Evolutionary conservation across 164 flowering plant genomes (phyloP), one percentile per base, ranked within the genome.

Genomic region (Chimonanthus salicifolius): DNA sequence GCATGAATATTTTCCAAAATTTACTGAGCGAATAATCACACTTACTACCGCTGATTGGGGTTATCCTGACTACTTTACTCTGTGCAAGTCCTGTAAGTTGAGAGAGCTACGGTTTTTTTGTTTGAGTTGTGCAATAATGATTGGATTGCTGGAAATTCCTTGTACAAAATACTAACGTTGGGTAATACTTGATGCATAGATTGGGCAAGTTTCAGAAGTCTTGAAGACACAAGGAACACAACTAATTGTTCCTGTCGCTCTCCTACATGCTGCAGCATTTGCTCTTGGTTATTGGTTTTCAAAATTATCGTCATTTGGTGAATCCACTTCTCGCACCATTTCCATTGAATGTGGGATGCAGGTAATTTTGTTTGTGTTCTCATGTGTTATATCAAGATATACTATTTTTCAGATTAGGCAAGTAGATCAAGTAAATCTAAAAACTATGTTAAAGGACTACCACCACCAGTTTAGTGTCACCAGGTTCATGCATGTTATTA

Each of bases 341-440:
- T 93, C 98, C 48, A 95, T 95, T 18, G 99, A 93, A 84, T 95
- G 97, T 83, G 99, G 99, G 74, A 95, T 95, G 98, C 99, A 93
- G 97, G 99, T 93, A 85, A 62, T 4, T 44, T 44, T 18, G n/a
- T 54, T 13, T n/a, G 5, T 54, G 16, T 54, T 13, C 60, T 54
- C 11, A 13, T 54, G 16, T 54, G 16, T n/a, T 54, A 54, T 54
- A 11, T 54, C 16, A 54, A 54, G 16, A 54, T 54, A 13, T 54
- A 54, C 16, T n/a, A 10, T n/a, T n/a, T 54, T 54, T 54, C 16
- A 54, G n/a, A 54, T 54, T 13, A 54, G 60, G 60, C 15, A 54
- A 3, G 16, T 54, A 54, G 60, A 54, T 54, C 60, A 54, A 54
- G 33, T 33, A 33, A 33, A 33, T 33, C 33, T 33, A 33, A 33